Evolutionary conservation across 495 filamentous ascomycete genomes (phyloP).

Genomic region (Clavariopsis aquatica): DNA sequence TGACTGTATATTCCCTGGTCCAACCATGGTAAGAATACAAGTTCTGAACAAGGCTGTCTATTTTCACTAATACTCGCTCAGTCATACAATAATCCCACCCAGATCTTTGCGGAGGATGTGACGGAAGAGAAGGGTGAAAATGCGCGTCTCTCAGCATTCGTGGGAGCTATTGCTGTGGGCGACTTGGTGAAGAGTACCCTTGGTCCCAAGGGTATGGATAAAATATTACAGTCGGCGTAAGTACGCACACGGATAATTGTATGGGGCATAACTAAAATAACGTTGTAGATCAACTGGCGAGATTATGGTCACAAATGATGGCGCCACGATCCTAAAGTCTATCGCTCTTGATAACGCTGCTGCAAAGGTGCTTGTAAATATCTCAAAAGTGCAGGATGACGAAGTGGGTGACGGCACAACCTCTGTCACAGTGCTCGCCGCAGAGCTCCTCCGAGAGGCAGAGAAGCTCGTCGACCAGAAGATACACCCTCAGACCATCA

Average conservation of each 20-base stretch:
- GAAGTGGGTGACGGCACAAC: slow-evolving; percentile 97
- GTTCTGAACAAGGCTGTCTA: not conserved
- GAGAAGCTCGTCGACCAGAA: slow-evolving; percentile 96
- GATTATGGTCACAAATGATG: slow-evolving; percentile 98
- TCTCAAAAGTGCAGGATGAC: slow-evolving; percentile 98
- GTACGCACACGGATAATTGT: slow-evolving; percentile 38
- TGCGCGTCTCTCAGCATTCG: slow-evolving; percentile 94
- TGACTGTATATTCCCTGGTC: not conserved
- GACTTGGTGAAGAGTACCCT: slow-evolving; percentile 96
- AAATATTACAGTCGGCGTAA: slow-evolving; percentile 97
- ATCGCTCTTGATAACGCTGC: slow-evolving; percentile 99
- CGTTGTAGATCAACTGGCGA: slow-evolving; percentile 79
- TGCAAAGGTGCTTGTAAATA: slow-evolving; percentile 96
- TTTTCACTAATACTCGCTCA: slow-evolving; percentile 20
- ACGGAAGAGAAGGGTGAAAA: slow-evolving; percentile 99
- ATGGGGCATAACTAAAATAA: slow-evolving; percentile 19
- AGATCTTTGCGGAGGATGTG: slow-evolving; percentile 97
- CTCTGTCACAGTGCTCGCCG: slow-evolving; percentile 87
- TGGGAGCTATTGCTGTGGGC: slow-evolving; percentile 95
- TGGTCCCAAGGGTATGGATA: slow-evolving; percentile 99
- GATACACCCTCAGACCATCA: slow-evolving; percentile 99
- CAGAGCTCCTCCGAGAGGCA: slow-evolving; percentile 91
- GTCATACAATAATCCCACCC: slow-evolving; percentile 79
- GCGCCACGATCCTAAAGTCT: slow-evolving; percentile 94
- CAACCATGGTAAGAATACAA: slow-evolving; percentile 26